Conservation (phyloP, 2,329 filamentous ascomycete genomes). For the Sordariomycetes sp. region DNA sequence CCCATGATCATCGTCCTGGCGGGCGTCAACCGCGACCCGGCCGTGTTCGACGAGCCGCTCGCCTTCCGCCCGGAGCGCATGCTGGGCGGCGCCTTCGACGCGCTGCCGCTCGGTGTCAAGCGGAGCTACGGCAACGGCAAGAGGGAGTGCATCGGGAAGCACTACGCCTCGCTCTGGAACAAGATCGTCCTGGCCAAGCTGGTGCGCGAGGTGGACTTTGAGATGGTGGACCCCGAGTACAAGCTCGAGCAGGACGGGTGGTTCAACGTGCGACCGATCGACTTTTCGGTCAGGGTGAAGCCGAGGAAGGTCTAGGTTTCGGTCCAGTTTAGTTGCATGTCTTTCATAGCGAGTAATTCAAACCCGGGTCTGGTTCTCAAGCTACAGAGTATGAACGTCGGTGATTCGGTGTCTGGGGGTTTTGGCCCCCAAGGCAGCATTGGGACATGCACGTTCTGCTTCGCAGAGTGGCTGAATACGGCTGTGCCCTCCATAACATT, state of each 20-base stretch:
- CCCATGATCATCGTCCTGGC: constrained; percentile 36
- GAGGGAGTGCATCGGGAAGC: constrained; percentile 38
- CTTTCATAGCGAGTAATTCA: too few species aligned
- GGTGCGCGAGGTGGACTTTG: constrained; percentile 33
- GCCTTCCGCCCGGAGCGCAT: constrained; percentile 53
- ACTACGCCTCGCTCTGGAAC: constrained; percentile 36
- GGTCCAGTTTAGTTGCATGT: too few species aligned
- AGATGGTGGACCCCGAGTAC: constrained; percentile 26
- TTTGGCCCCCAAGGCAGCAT: too few species aligned
- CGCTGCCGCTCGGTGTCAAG: constrained; percentile 31
- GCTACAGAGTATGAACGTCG: too few species aligned
- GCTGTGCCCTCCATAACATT: too few species aligned
- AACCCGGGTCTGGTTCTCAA: too few species aligned
- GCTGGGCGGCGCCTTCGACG: constrained; percentile 31
- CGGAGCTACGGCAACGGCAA: constrained; percentile 42
- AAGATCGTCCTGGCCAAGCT: constrained; percentile 29
- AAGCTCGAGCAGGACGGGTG: constrained; percentile 34
- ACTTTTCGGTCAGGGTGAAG: constrained; percentile 31
- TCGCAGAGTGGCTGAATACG: too few species aligned
- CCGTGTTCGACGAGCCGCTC: constrained; percentile 55
- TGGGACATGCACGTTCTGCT: too few species aligned
- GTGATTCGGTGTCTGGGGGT: too few species aligned
- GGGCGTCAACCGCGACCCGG: constrained; percentile 49
- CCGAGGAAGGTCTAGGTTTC: constrained; percentile 14
- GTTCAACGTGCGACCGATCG: constrained; percentile 40